Evolutionary conservation across 805 yeast genomes (phyloP).

Genomic region (Pichia membranifaciens): DNA sequence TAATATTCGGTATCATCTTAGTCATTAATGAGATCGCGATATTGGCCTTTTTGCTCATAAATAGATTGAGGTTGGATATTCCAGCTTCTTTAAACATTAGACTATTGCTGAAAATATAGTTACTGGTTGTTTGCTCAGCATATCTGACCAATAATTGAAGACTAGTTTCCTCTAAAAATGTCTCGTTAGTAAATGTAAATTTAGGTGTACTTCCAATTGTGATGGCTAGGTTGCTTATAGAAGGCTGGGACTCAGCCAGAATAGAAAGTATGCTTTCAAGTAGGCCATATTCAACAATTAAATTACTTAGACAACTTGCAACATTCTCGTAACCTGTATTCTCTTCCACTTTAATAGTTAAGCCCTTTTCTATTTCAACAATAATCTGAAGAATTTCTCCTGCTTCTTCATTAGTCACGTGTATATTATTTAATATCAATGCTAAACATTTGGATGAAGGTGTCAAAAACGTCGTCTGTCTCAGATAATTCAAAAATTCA

Average conservation of each 20-base stretch:
- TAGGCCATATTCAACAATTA: constrained; percentile 17
- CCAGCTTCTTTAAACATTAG: constrained; percentile 57
- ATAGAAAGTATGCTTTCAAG: constrained; percentile 14
- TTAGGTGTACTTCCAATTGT: constrained; percentile 29
- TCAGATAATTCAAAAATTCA: constrained; percentile 28
- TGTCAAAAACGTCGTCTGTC: constrained; percentile 1
- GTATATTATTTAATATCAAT: constrained; percentile 8
- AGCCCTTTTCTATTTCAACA: constrained; percentile 3
- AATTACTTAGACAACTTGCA: constrained; percentile 23
- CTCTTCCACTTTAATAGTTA: constrained; percentile 3
- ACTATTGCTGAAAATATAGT: constrained; percentile 31
- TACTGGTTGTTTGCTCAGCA: constrained; percentile 22
- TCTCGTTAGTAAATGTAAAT: constrained; percentile 18
- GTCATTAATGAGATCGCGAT: constrained; percentile 42
- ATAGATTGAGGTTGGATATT: constrained; percentile 51
- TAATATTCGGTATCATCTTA: constrained; percentile 44
- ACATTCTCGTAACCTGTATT: constrained; percentile 20
- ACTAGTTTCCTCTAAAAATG: constrained; percentile 11
- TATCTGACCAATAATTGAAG: constrained; percentile 17
- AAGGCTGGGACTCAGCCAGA: constrained; percentile 13
- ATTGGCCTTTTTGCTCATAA: constrained; percentile 50
- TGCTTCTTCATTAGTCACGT: constrained; percentile 7
- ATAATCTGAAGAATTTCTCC: constrained; percentile 3
- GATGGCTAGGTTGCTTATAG: constrained; percentile 15
- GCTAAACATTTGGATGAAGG: constrained; percentile 14